Evolutionary conservation across 1,139 yeast genomes (phyloP).

Genomic region (Hansenula lynferdii): DNA sequence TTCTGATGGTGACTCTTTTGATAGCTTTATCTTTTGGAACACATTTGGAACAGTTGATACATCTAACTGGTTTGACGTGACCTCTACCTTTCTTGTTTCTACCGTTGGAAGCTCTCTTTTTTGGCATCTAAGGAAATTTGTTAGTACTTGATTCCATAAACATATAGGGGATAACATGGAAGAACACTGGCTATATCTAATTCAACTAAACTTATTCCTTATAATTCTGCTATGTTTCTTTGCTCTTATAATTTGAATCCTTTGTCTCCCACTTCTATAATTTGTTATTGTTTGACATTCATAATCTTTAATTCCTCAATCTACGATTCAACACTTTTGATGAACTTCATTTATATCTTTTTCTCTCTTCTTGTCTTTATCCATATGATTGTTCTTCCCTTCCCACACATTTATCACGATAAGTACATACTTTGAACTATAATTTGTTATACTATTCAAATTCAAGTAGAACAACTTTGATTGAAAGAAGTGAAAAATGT

Average conservation of each 20-base stretch:
- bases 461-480: neutral
- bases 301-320: too few relatives aligned
- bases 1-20: slow-evolving; percentile 99
- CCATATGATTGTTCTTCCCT: neutral
- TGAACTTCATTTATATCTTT: too few relatives aligned
- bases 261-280: too few relatives aligned
- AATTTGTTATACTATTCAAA: neutral
- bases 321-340: too few relatives aligned
- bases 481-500: slow-evolving; percentile 3
- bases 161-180: too few relatives aligned
- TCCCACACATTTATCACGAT: neutral
- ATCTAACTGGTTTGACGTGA: slow-evolving; percentile 99
- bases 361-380: neutral
- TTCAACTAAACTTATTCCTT: too few relatives aligned
- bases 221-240: too few relatives aligned
- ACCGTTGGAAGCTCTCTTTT: slow-evolving; percentile 99
- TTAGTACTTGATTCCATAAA: too few relatives aligned
- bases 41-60: slow-evolving; percentile 99
- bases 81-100: slow-evolving; percentile 99
- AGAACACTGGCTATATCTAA: too few relatives aligned
- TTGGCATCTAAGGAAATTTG: slow-evolving; percentile 67
- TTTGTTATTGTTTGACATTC: too few relatives aligned
- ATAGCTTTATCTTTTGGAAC: slow-evolving; percentile 99
- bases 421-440: slow-evolving; percentile 11
- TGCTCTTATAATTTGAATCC: too few relatives aligned